Conservation (phyloP, 176 grass and related monocot genomes). For the Carex parvula region DNA sequence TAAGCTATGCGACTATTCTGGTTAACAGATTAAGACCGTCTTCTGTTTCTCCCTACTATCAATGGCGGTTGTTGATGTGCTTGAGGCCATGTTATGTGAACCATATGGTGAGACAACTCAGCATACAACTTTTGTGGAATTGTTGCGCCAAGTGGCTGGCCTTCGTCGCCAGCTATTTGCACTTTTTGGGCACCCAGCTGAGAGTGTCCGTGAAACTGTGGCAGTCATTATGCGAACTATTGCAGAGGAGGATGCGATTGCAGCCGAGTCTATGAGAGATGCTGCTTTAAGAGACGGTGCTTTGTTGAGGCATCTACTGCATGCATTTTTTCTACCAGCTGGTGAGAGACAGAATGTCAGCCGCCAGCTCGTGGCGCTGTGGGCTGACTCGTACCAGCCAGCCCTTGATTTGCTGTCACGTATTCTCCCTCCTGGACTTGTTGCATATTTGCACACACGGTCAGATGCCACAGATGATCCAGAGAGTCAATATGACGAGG, state of each 20-base stretch:
- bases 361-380: slow-evolving; percentile 93
- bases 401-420: slow-evolving; percentile 89
- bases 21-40: slow-evolving; percentile 77
- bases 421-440: slow-evolving; percentile 96
- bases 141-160: slow-evolving; percentile 94
- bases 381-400: slow-evolving; percentile 99
- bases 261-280: slow-evolving; percentile 98
- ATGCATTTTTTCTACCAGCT: slow-evolving; percentile 84
- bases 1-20: slow-evolving; percentile 71
- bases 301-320: slow-evolving; percentile 90
- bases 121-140: slow-evolving; percentile 96
- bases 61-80: slow-evolving; percentile 77
- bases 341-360: slow-evolving; percentile 92
- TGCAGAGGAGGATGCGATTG: slow-evolving; percentile 98
- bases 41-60: slow-evolving; percentile 92
- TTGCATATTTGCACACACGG: slow-evolving; percentile 94
- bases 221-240: slow-evolving; percentile 99
- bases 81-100: slow-evolving; percentile 99
- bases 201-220: slow-evolving; percentile 90
- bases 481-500: slow-evolving; percentile 79
- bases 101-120: slow-evolving; percentile 99
- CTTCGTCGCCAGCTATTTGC: slow-evolving; percentile 86
- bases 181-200: slow-evolving; percentile 94
- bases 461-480: slow-evolving; percentile 75
- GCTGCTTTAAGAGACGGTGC: slow-evolving; percentile 98